Percentiles rank a stretch among this genome's conserved stretches.
These are phyloP conservation scores for Saccharomyces paradoxus DNA, from an alignment of 805 yeast species.

Conservation along the genomic window DNA sequence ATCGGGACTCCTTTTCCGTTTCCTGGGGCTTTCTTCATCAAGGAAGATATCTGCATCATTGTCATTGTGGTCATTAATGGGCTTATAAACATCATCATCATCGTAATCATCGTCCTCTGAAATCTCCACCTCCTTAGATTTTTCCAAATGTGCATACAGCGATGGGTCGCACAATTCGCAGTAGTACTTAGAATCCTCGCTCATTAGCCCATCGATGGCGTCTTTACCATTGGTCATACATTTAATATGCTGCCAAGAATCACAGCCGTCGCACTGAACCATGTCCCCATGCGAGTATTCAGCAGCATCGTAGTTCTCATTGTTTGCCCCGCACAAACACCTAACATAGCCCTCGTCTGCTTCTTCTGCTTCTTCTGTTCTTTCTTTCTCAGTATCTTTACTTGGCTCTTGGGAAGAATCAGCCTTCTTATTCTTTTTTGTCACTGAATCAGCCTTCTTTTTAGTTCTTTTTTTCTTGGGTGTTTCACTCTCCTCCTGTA, in stretches of 20 bases:
- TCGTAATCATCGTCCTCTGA: conserved; percentile 4
- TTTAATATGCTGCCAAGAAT: conserved; percentile 63
- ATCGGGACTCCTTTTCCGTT: neutral
- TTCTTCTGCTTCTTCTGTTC: conserved; percentile 27
- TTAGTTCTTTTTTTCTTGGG: conserved; percentile 4
- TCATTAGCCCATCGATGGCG: conserved; percentile 16
- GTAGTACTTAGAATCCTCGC: conserved; percentile 40
- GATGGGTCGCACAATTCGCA: conserved; percentile 49
- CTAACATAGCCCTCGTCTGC: conserved; percentile 39
- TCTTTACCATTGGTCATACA: conserved; percentile 43
- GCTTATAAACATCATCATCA: conserved; percentile 3
- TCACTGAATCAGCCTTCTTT: conserved; percentile 7
- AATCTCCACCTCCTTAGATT: conserved; percentile 15
- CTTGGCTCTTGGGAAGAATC: conserved; percentile 8
- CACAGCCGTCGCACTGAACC: conserved; percentile 60
- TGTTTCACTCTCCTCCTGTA: conserved; percentile 25
- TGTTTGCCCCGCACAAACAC: conserved; percentile 59
- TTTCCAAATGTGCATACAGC: conserved; percentile 31
- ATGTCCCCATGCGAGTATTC: conserved; percentile 45
- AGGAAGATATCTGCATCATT: conserved; percentile 6
- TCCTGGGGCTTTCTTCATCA: conserved; percentile 3
- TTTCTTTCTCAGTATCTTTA: conserved; percentile 11
- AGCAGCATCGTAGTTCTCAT: conserved; percentile 49
- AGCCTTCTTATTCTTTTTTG: conserved; percentile 11
- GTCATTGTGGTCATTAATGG: conserved; percentile 4